phyloP scores from a whole-genome alignment of 1,139 yeast genomes.

The Pneumocystis wakefieldiae region DNA sequence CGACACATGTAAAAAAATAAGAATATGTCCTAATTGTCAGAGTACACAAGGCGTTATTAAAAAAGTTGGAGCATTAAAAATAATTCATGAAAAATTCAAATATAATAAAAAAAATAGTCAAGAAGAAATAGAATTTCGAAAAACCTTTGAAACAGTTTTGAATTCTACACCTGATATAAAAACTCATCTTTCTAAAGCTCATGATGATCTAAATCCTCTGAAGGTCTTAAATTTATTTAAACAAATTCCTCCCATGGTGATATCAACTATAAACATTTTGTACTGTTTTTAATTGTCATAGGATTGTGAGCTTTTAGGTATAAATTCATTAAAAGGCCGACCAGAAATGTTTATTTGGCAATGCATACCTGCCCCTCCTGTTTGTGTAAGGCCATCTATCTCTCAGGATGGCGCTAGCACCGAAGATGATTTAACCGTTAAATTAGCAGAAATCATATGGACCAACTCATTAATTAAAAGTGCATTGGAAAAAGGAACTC shows the following conservation, averaged over 20 bases:
- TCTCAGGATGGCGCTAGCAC: slow-evolving; percentile 88
- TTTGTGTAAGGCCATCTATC: slow-evolving; percentile 94
- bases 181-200: slow-evolving; percentile 68
- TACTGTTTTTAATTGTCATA: background rate
- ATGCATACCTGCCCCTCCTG: slow-evolving; percentile 96
- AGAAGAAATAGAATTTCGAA: slow-evolving; percentile 74
- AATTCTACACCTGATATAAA: slow-evolving; percentile 78
- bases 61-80: slow-evolving; percentile 89
- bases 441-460: slow-evolving; percentile 92
- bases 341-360: slow-evolving; percentile 97
- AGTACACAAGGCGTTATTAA: slow-evolving; percentile 92
- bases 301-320: slow-evolving; percentile 86
- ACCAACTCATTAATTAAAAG: slow-evolving; percentile 84
- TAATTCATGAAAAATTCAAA: slow-evolving; percentile 89
- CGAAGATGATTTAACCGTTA: slow-evolving; percentile 94
- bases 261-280: background rate
- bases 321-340: slow-evolving; percentile 80
- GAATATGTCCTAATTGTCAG: slow-evolving; percentile 77
- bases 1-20: slow-evolving; percentile 90
- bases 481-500: slow-evolving; percentile 87
- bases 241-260: slow-evolving; percentile 49
- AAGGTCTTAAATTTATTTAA: slow-evolving; percentile 78
- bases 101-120: slow-evolving; percentile 81
- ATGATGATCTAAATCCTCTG: slow-evolving; percentile 88
- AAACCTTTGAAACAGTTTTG: slow-evolving; percentile 50